These are phyloP conservation scores for Helianthus annuus DNA, from an alignment of 129 eudicot genomes.

Conservation along the genomic window DNA sequence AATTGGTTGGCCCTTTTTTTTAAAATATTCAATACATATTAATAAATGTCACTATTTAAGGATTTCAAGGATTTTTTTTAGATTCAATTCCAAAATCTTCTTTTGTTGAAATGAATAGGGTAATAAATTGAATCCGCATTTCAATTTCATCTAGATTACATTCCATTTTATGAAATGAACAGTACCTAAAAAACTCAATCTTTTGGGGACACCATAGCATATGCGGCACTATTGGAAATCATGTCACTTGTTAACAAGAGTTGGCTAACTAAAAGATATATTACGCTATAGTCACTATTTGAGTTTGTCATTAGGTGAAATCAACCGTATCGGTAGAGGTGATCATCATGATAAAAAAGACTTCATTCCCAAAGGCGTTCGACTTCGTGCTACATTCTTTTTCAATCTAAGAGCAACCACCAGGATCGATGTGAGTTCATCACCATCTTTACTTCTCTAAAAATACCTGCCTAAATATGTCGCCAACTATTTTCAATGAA, in stretches of 20 bases:
- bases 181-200: background rate
- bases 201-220: background rate
- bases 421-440: slow-evolving; percentile 41
- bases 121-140: too few species aligned
- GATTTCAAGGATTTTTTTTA: too few species aligned
- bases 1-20: too few species aligned
- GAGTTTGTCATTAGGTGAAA: slow-evolving; percentile 31
- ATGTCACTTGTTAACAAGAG: background rate
- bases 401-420: slow-evolving; percentile 48
- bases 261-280: too few species aligned
- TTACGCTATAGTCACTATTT: background rate
- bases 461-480: background rate
- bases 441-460: too few species aligned
- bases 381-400: slow-evolving; percentile 51
- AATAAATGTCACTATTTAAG: too few species aligned
- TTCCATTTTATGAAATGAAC: too few species aligned
- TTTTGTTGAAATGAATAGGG: background rate
- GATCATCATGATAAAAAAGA: background rate
- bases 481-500: background rate
- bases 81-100: too few species aligned
- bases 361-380: slow-evolving; percentile 34
- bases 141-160: too few species aligned
- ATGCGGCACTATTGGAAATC: too few species aligned
- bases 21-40: too few species aligned
- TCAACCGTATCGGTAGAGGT: background rate